Evolutionary conservation across 2,329 filamentous ascomycete species (phyloP).

Genomic region (Fusarium cicatricum): DNA sequence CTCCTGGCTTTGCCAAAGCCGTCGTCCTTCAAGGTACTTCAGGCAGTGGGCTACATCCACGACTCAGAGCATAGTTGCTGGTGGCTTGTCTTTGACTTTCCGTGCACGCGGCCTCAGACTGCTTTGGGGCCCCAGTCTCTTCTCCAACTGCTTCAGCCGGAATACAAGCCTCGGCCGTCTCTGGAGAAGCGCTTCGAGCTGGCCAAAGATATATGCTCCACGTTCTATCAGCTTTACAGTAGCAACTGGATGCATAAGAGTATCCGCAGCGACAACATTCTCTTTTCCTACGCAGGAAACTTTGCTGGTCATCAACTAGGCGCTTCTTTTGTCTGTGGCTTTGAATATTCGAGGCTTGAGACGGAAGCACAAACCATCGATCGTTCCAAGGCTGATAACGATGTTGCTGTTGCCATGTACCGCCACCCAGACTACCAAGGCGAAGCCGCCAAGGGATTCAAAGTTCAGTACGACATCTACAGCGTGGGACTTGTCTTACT

Average conservation of each 20-base stretch:
- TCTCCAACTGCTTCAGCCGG: neutral
- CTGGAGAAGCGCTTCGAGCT: neutral
- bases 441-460: neutral
- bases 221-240: neutral
- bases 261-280: neutral
- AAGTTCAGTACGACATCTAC: slow-evolving; percentile 5
- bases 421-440: slow-evolving; percentile 3
- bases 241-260: slow-evolving; percentile 10
- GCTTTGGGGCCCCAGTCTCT: neutral
- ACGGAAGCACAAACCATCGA: slow-evolving; percentile 3
- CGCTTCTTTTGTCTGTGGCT: neutral
- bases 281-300: neutral
- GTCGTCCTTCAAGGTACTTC: neutral
- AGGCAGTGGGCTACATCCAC: neutral
- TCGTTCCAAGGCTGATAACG: neutral
- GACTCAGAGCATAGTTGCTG: neutral
- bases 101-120: neutral
- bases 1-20: neutral
- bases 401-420: neutral
- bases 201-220: neutral
- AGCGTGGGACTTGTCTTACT: slow-evolving; percentile 2
- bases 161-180: neutral
- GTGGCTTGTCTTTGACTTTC: slow-evolving; percentile 4
- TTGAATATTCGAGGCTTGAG: slow-evolving; percentile 1
- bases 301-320: neutral